Conservation (phyloP, 202 grass and related monocot species). For the Carex arenaria region DNA sequence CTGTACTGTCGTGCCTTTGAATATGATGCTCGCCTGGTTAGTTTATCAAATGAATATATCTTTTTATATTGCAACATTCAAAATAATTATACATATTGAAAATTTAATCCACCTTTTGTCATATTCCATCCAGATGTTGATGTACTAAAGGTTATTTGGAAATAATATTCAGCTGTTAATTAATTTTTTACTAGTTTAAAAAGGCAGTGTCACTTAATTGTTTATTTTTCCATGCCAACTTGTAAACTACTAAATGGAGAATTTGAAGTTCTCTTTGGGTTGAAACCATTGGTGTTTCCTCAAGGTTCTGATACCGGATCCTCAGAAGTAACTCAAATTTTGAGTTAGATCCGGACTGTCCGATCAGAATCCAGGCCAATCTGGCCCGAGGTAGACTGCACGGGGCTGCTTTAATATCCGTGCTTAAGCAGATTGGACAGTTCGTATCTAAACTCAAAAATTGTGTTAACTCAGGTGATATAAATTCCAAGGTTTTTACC, state of each 20-base stretch:
- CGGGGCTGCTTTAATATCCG: no score
- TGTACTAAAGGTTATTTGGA: neutral
- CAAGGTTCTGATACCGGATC: neutral
- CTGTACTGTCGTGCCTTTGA: conserved; percentile 85
- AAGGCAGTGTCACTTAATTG: neutral
- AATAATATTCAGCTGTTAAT: neutral
- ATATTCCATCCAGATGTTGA: no score
- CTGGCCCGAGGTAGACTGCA: no score
- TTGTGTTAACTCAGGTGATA: no score
- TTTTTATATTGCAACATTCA: neutral
- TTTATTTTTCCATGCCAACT: neutral
- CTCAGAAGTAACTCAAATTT: no score
- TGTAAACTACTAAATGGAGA: neutral
- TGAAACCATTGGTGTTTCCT: conserved; percentile 11
- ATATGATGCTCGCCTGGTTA: conserved; percentile 93
- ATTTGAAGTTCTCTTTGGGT: neutral
- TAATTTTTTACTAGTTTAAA: neutral
- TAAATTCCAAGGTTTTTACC: neutral
- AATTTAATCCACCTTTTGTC: neutral
- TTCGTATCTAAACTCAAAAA: neutral
- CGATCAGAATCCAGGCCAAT: no score
- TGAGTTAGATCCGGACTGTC: no score
- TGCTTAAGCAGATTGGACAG: no score
- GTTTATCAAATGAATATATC: conserved; percentile 25
- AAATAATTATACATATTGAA: neutral